Percentiles rank a stretch among this genome's conserved stretches.
Evolutionary conservation across 2,329 filamentous ascomycete genomes (phyloP).

Genomic region (Diaporthe sp.): DNA sequence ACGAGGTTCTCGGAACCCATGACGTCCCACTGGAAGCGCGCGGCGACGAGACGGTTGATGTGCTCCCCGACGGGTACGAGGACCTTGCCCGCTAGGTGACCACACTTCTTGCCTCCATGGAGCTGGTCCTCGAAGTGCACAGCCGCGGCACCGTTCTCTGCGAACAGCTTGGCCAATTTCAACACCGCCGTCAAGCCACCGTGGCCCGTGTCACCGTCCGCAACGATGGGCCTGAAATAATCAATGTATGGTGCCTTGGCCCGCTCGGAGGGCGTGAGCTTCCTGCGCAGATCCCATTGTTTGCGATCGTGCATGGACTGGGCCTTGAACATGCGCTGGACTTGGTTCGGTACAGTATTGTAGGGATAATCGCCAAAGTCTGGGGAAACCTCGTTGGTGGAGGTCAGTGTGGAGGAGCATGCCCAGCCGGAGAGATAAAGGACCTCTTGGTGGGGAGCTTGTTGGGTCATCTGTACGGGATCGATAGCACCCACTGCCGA

Average conservation of each 20-base stretch:
- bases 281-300: constrained; percentile 88
- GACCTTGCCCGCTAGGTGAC: constrained; percentile 95
- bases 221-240: constrained; percentile 94
- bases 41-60: constrained; percentile 92
- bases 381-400: constrained; percentile 96
- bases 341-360: constrained; percentile 98
- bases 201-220: constrained; percentile 96
- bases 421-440: constrained; percentile 98
- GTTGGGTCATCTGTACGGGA: constrained; percentile 99
- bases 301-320: constrained; percentile 97
- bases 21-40: constrained; percentile 97
- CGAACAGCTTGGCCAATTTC: constrained; percentile 97
- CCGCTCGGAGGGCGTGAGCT: constrained; percentile 80
- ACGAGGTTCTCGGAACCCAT: constrained; percentile 97
- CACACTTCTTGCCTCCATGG: constrained; percentile 98
- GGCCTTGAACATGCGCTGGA: constrained; percentile 94
- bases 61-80: constrained; percentile 94
- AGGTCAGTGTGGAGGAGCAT: constrained; percentile 91
- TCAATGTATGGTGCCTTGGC: constrained; percentile 85
- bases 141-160: constrained; percentile 94
- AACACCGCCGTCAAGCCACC: constrained; percentile 92
- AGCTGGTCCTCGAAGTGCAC: constrained; percentile 99
- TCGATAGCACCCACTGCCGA: constrained; percentile 92
- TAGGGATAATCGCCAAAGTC: constrained; percentile 99
- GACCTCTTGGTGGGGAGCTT: constrained; percentile 94